phyloP scores from a whole-genome alignment of 2,329 filamentous ascomycete species.

The Cadophora malorum region DNA sequence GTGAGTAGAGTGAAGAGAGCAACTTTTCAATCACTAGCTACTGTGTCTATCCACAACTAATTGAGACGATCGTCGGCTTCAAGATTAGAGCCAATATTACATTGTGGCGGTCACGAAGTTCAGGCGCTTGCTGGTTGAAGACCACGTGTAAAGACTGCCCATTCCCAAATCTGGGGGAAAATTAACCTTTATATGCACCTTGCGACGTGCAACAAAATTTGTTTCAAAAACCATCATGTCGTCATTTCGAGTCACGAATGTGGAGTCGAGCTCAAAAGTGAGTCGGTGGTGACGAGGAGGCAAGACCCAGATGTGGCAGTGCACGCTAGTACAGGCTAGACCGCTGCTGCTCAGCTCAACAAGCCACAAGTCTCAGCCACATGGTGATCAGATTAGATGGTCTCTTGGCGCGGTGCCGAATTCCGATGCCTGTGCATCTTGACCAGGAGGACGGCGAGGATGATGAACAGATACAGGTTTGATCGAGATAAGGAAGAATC shows the following conservation, averaged over 20 bases:
- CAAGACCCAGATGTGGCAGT: neutral
- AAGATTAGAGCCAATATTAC: too few relatives aligned
- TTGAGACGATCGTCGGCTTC: too few relatives aligned
- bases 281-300: neutral
- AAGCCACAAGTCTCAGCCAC: constrained; percentile 6
- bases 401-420: neutral
- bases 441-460: too few relatives aligned
- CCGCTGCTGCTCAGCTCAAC: neutral
- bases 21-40: too few relatives aligned
- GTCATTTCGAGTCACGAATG: constrained; percentile 6
- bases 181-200: neutral
- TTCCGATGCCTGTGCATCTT: neutral
- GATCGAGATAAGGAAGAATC: too few relatives aligned
- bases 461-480: too few relatives aligned
- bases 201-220: constrained; percentile 5
- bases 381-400: neutral
- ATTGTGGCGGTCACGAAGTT: too few relatives aligned
- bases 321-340: neutral
- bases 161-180: neutral
- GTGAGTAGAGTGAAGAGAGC: too few relatives aligned
- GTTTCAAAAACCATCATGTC: too few relatives aligned
- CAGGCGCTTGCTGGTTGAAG: too few relatives aligned
- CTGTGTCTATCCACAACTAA: too few relatives aligned
- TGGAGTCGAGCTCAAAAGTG: neutral
- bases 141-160: too few relatives aligned